A percentile compares a stretch with the other conserved stretches of the same genome.
These are phyloP conservation scores for Colletotrichum gloeosporioides DNA, from an alignment of 2,329 filamentous ascomycete genomes.

Conservation along the genomic window DNA sequence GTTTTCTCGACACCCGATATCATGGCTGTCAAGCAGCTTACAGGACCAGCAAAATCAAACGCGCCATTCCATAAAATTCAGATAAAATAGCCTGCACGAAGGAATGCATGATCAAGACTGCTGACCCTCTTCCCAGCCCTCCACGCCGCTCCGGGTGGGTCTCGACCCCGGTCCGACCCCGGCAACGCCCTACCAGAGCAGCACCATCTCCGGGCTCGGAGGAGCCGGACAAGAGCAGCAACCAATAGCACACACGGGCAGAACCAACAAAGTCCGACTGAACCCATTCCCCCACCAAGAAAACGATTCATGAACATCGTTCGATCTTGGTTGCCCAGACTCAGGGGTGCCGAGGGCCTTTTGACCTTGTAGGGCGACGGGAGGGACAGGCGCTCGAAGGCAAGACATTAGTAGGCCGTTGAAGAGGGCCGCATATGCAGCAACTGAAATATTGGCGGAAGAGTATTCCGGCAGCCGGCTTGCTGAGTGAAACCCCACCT, in stretches of 20 bases:
- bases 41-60: fast-evolving
- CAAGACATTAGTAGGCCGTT: background rate
- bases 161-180: background rate
- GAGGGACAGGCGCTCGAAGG: background rate
- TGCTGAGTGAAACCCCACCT: background rate
- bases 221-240: background rate
- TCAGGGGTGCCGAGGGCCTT: background rate
- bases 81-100: background rate
- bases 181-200: background rate
- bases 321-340: background rate
- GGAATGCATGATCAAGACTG: background rate
- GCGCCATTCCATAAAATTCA: background rate
- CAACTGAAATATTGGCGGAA: background rate
- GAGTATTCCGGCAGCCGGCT: background rate
- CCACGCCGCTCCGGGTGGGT: background rate
- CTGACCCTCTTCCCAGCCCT: background rate
- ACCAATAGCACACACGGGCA: background rate
- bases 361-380: background rate
- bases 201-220: background rate
- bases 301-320: background rate
- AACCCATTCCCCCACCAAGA: background rate
- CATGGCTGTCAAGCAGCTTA: background rate
- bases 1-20: background rate
- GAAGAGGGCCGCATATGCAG: background rate
- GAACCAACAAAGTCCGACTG: background rate